Percentiles rank a stretch among this genome's conserved stretches.
Conservation (phyloP, 306 rosid species). For the Cicer bijugum region DNA sequence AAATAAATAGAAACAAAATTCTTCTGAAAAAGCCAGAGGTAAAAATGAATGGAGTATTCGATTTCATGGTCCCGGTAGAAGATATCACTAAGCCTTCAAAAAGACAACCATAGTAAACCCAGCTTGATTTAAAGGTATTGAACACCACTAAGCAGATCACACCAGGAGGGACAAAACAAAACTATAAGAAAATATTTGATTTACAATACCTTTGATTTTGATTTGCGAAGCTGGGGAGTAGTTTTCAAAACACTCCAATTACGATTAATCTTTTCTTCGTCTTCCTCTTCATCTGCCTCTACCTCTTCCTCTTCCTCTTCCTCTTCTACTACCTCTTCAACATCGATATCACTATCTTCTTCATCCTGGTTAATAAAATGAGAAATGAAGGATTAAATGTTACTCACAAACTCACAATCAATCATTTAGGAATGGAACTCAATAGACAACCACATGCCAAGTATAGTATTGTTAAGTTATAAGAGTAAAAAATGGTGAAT, state of each 20-base stretch:
- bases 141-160: background rate
- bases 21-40: no score
- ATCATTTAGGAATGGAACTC: slow-evolving; percentile 25
- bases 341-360: slow-evolving; percentile 78
- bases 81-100: slow-evolving; percentile 1
- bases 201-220: slow-evolving; percentile 78
- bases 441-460: slow-evolving; percentile 6
- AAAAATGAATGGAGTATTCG: background rate
- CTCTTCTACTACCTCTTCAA: slow-evolving; percentile 50
- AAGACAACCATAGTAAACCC: background rate
- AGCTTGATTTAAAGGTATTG: slow-evolving; percentile 1
- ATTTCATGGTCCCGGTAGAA: background rate
- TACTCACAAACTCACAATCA: slow-evolving; percentile 41
- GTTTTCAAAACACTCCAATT: slow-evolving; percentile 94
- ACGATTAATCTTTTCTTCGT: slow-evolving; percentile 68
- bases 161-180: slow-evolving; percentile 11
- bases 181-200: slow-evolving; percentile 21
- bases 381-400: slow-evolving; percentile 33
- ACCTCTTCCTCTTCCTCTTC: slow-evolving; percentile 41
- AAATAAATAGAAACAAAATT: no score
- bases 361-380: slow-evolving; percentile 61
- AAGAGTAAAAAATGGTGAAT: slow-evolving; percentile 33
- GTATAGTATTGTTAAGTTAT: background rate
- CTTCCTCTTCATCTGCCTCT: slow-evolving; percentile 45
- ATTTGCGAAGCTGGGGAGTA: slow-evolving; percentile 69